These are phyloP conservation scores for Trichosporon sp. DNA, from an alignment of 1,284 basidiomycete species.

Conservation along the genomic window DNA sequence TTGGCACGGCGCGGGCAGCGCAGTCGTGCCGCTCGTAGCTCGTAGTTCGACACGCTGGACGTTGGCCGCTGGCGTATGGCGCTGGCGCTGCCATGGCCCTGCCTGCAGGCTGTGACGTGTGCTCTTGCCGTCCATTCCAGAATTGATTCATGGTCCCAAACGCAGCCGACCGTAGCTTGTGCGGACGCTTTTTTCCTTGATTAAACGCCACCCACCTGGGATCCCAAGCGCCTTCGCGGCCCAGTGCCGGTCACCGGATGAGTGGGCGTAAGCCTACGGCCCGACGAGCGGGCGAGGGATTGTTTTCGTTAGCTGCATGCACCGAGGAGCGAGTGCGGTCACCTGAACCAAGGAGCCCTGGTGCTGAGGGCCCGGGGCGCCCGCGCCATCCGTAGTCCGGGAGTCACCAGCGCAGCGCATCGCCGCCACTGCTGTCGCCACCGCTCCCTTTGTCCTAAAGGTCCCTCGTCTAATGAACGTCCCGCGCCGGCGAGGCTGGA, in stretches of 20 bases:
- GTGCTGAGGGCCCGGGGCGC: background rate
- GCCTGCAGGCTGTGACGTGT: background rate
- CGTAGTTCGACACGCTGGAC: too few relatives aligned
- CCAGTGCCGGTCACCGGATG: background rate
- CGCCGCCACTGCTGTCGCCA: background rate
- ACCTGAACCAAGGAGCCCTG: background rate
- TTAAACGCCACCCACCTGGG: background rate
- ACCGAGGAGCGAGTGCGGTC: background rate
- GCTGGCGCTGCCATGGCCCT: background rate
- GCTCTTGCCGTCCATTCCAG: background rate
- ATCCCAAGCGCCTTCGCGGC: background rate
- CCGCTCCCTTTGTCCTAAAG: background rate
- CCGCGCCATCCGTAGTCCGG: background rate
- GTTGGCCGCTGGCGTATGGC: too few relatives aligned
- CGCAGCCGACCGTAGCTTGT: background rate
- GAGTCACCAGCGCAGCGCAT: background rate
- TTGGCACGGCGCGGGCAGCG: background rate
- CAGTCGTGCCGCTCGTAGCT: background rate
- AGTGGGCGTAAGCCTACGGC: background rate
- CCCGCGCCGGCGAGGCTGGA: background rate
- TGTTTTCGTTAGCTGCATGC: background rate
- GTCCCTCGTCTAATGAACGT: background rate
- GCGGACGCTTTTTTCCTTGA: background rate
- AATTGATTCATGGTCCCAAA: background rate
- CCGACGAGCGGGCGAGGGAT: background rate